A percentile compares a stretch with the other conserved stretches of the same genome.
These are phyloP conservation scores for Leishmania mexicana DNA, from an alignment of 208 protist genomes.

Conservation along the genomic window DNA sequence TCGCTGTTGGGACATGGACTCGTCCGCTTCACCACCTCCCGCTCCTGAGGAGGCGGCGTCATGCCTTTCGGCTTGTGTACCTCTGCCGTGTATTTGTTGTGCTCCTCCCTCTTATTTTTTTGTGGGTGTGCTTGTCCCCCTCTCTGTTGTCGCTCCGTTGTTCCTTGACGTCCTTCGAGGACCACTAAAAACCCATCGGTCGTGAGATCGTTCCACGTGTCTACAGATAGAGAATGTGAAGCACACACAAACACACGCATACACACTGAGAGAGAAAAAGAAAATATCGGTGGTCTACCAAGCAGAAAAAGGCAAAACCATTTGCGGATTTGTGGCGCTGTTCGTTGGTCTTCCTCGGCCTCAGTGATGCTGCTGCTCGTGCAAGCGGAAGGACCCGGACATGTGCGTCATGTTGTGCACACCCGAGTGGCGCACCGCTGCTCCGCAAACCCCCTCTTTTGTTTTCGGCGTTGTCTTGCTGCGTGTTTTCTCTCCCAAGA, in stretches of 20 bases:
- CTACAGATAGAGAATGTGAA: no score
- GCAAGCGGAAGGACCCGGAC: conserved; percentile 8
- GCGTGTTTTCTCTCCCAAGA: background rate
- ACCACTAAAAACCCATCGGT: no score
- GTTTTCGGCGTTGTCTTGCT: background rate
- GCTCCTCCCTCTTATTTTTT: background rate
- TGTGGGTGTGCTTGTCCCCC: no score
- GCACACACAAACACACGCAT: no score
- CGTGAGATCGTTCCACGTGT: no score
- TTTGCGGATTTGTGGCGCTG: background rate
- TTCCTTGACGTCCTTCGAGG: background rate
- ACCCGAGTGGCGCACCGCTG: background rate
- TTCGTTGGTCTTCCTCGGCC: background rate
- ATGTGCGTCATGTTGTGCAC: background rate
- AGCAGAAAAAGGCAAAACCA: background rate
- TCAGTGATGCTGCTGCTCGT: background rate
- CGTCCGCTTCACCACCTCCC: background rate
- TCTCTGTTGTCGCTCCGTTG: background rate
- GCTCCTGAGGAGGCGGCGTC: background rate
- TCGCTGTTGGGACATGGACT: background rate
- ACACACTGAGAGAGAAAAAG: no score
- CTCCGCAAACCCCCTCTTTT: background rate
- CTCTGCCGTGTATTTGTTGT: background rate
- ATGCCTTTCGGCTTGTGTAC: background rate
- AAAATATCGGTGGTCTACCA: no score